Percentiles rank a stretch among this genome's conserved stretches.
Conservation (phyloP, 2,329 filamentous ascomycete genomes). For the Phaeosphaeria sp. region DNA sequence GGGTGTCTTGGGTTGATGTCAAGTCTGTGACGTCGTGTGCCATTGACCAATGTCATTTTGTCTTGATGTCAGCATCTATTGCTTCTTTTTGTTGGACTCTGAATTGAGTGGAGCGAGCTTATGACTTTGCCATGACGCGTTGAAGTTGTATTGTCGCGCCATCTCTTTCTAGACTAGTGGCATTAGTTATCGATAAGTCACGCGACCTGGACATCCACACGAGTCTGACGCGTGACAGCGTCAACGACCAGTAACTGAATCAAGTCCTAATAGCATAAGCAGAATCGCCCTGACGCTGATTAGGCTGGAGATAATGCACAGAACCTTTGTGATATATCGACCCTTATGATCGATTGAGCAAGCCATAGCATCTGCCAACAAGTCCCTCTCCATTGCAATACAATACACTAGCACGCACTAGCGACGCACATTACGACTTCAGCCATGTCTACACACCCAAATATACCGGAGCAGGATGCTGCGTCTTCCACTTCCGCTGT, state of each 20-base stretch:
- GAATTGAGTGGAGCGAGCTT: conserved; percentile 17
- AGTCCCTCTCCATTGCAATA: background rate
- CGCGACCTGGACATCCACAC: too few species aligned
- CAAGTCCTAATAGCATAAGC: too few species aligned
- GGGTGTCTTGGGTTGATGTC: conserved; percentile 7
- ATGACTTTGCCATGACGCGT: conserved; percentile 28
- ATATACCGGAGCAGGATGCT: too few species aligned
- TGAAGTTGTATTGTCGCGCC: conserved; percentile 7
- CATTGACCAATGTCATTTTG: conserved; percentile 16
- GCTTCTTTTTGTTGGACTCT: conserved; percentile 4
- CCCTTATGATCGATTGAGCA: background rate
- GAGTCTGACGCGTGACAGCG: background rate
- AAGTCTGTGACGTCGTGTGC: conserved; percentile 15
- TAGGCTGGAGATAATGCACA: too few species aligned
- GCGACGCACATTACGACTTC: too few species aligned
- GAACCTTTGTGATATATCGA: too few species aligned
- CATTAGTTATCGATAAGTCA: too few species aligned
- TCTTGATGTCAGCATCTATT: conserved; percentile 38
- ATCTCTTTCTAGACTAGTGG: too few species aligned
- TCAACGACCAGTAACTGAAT: too few species aligned
- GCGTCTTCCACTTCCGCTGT: background rate
- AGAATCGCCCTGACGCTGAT: too few species aligned
- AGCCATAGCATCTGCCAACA: background rate
- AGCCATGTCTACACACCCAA: too few species aligned
- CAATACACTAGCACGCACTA: background rate